Conservation (phyloP, 352 stramenopile species). For the Pythium aristosporum region DNA sequence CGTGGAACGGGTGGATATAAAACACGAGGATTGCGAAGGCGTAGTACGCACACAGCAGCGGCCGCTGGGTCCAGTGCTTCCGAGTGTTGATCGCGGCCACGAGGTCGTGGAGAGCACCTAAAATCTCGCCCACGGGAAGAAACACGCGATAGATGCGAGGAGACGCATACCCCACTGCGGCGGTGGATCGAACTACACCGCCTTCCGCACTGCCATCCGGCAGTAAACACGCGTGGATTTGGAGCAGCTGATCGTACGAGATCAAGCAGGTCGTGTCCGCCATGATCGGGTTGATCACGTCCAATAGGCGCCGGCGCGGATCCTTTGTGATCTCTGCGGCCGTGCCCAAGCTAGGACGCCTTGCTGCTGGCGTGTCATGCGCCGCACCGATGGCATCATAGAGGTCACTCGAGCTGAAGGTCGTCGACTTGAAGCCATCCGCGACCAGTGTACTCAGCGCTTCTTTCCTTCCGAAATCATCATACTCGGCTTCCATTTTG, state of each 20-base stretch:
- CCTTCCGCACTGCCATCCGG: conserved; percentile 38
- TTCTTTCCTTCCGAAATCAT: conserved; percentile 45
- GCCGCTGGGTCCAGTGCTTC: conserved; percentile 39
- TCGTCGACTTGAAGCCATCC: conserved; percentile 34
- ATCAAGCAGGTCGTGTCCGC: conserved; percentile 53
- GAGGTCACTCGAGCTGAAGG: conserved; percentile 66
- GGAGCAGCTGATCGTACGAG: conserved; percentile 56
- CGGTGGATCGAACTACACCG: conserved; percentile 51
- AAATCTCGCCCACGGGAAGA: conserved; percentile 61
- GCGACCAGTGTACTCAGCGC: conserved; percentile 38
- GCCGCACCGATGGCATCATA: conserved; percentile 71
- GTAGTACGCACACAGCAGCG: conserved; percentile 77
- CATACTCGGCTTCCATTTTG: conserved; percentile 56
- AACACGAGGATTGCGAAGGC: conserved; percentile 78
- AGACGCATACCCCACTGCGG: conserved; percentile 74
- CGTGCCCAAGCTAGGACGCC: conserved; percentile 15
- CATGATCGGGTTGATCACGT: conserved; percentile 68
- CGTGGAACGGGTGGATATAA: conserved; percentile 85
- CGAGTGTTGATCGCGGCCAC: conserved; percentile 48
- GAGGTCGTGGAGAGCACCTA: conserved; percentile 40
- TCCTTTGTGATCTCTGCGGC: conserved; percentile 12
- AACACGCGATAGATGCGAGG: conserved; percentile 83
- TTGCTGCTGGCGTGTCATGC: conserved; percentile 37
- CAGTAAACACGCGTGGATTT: conserved; percentile 57
- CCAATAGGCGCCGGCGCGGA: conserved; percentile 44